phyloP scores from a whole-genome alignment of 1,139 yeast genomes.

The Kazachstania sp. region DNA sequence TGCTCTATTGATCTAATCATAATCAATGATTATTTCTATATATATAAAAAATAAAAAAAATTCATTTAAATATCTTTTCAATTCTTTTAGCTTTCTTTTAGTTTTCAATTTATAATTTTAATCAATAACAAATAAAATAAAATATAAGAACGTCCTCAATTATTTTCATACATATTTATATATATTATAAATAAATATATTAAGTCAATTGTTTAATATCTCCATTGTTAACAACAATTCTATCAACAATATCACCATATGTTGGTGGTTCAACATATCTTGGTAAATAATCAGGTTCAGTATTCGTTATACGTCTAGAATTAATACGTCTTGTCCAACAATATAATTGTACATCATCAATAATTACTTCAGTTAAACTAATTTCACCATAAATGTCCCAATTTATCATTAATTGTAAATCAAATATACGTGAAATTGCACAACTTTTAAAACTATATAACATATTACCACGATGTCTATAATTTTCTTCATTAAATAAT shows the following conservation, averaged over 20 bases:
- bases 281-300: slow-evolving; percentile 12
- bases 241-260: slow-evolving; percentile 7
- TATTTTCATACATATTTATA: no score
- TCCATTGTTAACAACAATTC: slow-evolving; percentile 1
- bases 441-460: slow-evolving; percentile 27
- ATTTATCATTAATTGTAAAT: slow-evolving; percentile 22
- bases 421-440: slow-evolving; percentile 22
- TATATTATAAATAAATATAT: no score
- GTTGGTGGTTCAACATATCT: slow-evolving; percentile 17
- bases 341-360: slow-evolving; percentile 20
- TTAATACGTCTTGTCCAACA: slow-evolving; percentile 11
- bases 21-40: neutral
- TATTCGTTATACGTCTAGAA: neutral
- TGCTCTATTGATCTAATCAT: slow-evolving; percentile 20
- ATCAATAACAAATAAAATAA: no score
- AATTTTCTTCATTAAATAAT: slow-evolving; percentile 27
- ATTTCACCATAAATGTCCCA: slow-evolving; percentile 19
- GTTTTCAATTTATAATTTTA: neutral
- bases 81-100: neutral
- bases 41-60: no score
- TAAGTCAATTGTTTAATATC: neutral
- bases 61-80: no score
- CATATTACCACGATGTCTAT: slow-evolving; percentile 27
- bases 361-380: slow-evolving; percentile 19
- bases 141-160: no score